phyloP scores from a whole-genome alignment of 805 yeast species.

The Candida ficus region DNA sequence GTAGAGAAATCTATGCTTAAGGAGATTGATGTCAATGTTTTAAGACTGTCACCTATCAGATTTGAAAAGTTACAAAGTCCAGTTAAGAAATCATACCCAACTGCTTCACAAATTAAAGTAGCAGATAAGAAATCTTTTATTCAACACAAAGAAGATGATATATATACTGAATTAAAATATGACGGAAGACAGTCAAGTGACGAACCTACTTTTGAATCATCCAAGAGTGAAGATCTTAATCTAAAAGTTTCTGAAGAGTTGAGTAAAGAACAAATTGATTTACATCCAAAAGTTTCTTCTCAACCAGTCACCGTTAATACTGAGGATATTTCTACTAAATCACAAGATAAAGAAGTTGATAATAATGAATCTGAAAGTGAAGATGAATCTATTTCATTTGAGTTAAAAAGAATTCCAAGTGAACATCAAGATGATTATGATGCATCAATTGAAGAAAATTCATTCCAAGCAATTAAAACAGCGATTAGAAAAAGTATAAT shows the following conservation, averaged over 20 bases:
- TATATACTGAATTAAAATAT: background rate
- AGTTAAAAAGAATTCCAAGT: background rate
- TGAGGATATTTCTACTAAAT: background rate
- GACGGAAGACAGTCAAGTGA: background rate
- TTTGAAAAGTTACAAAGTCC: conserved; percentile 10
- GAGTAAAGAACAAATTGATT: background rate
- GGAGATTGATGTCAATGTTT: conserved; percentile 13
- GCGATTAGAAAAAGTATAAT: conserved; percentile 43
- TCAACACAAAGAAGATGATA: background rate
- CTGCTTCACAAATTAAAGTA: background rate
- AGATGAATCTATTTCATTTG: background rate
- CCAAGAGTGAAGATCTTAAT: background rate
- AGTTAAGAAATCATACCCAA: background rate
- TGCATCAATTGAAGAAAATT: conserved; percentile 29
- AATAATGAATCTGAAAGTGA: background rate
- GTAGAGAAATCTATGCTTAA: conserved; percentile 7
- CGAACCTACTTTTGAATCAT: background rate
- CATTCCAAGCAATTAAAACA: conserved; percentile 43
- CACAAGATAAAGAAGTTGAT: background rate
- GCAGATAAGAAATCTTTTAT: too few relatives aligned
- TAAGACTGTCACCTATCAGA: conserved; percentile 20
- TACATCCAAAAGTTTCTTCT: background rate
- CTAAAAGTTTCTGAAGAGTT: background rate
- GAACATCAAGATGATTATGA: conserved; percentile 11
- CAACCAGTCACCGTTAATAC: background rate